Evolutionary conservation across 768 basidiomycete species (phyloP).

Genomic region (Kwoniella mangroviensis): DNA sequence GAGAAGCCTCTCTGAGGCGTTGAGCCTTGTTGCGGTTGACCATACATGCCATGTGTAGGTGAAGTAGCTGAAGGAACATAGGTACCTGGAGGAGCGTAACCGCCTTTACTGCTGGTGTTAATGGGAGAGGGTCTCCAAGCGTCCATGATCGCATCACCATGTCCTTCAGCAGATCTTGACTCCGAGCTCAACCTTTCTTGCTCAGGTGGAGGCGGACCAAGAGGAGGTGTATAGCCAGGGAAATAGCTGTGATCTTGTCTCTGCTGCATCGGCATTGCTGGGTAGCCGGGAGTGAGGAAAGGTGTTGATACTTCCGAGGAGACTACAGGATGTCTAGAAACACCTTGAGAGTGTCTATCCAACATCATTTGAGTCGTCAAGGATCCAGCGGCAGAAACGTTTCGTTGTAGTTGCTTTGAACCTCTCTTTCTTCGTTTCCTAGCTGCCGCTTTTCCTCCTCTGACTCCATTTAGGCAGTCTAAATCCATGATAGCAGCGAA

Average conservation of each 20-base stretch:
- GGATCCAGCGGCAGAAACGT: constrained; percentile 47
- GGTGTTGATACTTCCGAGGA: constrained; percentile 31
- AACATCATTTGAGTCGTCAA: constrained; percentile 58
- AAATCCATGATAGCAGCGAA: constrained; percentile 71
- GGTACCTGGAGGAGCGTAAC: constrained; percentile 28
- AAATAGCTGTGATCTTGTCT: constrained; percentile 30
- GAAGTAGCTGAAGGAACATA: constrained; percentile 31
- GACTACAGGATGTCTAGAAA: constrained; percentile 23
- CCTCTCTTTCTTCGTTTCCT: constrained; percentile 43
- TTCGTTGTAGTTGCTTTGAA: constrained; percentile 47
- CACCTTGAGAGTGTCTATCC: constrained; percentile 51
- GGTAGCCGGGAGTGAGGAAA: constrained; percentile 30
- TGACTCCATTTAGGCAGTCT: constrained; percentile 72
- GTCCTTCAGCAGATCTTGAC: constrained; percentile 70
- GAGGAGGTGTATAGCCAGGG: constrained; percentile 35
- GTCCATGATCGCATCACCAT: constrained; percentile 82
- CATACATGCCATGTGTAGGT: constrained; percentile 23
- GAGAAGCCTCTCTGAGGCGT: constrained; percentile 70
- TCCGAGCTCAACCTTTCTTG: constrained; percentile 36
- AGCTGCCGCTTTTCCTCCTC: constrained; percentile 60
- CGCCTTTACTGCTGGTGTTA: constrained; percentile 3
- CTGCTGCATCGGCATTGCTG: constrained; percentile 16
- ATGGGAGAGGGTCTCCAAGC: constrained; percentile 67
- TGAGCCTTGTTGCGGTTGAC: constrained; percentile 19
- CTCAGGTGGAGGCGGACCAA: constrained; percentile 35